A percentile compares a stretch with the other conserved stretches of the same genome.
Evolutionary conservation across 2,329 filamentous ascomycete species (phyloP).

Genomic region (Cryphonectria radicalis): DNA sequence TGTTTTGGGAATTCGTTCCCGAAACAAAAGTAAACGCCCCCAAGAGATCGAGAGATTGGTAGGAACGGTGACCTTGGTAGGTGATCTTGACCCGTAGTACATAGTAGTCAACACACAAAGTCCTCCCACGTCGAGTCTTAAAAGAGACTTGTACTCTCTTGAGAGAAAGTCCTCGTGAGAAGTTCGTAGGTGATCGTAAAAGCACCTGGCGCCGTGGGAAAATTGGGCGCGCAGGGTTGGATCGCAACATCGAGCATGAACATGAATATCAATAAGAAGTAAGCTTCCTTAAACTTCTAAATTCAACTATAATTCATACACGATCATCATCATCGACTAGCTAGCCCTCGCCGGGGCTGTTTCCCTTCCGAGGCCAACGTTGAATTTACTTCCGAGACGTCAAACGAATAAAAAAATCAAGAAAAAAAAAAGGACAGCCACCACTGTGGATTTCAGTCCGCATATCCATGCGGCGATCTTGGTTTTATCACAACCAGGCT

Average conservation of each 20-base stretch:
- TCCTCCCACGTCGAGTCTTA: not conserved
- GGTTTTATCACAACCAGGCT: not conserved
- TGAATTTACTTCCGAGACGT: not conserved
- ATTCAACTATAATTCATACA: conserved; percentile 30
- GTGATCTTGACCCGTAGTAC: not conserved
- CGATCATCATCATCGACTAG: conserved; percentile 17
- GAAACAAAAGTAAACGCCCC: too few relatives aligned
- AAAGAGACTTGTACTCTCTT: not conserved
- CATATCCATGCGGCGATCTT: not conserved
- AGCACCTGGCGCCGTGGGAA: not conserved
- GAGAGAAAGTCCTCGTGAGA: not conserved
- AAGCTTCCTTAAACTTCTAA: conserved; percentile 20
- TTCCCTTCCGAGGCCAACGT: conserved; percentile 4
- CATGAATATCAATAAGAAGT: conserved; percentile 15
- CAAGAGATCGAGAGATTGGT: too few relatives aligned
- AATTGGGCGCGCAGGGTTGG: too few relatives aligned
- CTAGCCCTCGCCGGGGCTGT: conserved; percentile 14
- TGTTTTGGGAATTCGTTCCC: not conserved
- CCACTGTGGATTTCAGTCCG: conserved; percentile 16
- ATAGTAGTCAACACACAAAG: not conserved
- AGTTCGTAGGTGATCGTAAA: not conserved
- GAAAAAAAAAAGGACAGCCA: conserved; percentile 8
- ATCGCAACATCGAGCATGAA: not conserved
- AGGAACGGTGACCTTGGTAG: not conserved
- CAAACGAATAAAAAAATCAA: not conserved